Evolutionary conservation across 129 eudicot genomes (phyloP).

Genomic region (Pseudognaphalium luteoalbum): DNA sequence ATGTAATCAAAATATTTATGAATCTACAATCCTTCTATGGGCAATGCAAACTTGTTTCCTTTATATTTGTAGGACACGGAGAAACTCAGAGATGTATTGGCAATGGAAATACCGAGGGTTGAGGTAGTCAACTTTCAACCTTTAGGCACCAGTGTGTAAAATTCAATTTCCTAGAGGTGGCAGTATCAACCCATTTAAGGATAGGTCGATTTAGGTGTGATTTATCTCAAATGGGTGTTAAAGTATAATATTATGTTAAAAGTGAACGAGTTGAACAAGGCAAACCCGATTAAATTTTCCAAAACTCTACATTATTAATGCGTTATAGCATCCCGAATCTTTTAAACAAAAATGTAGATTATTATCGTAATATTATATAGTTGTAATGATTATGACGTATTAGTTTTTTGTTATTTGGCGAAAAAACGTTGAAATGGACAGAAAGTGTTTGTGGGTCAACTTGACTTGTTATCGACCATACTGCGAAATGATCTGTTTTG

Average conservation of each 20-base stretch:
- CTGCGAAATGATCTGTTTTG: background rate
- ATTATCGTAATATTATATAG: background rate
- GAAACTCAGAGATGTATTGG: slow-evolving; percentile 60
- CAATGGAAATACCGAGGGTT: slow-evolving; percentile 63
- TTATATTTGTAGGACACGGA: slow-evolving; percentile 56
- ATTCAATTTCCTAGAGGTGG: background rate
- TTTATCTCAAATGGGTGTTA: slow-evolving; percentile 4
- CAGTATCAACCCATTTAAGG: background rate
- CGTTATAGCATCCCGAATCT: background rate
- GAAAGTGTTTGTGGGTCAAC: background rate
- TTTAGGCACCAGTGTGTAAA: background rate
- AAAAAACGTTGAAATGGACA: slow-evolving; percentile 5
- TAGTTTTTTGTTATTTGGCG: background rate
- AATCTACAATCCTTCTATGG: background rate
- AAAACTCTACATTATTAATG: background rate
- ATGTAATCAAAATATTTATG: background rate
- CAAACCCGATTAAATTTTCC: background rate
- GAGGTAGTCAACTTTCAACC: slow-evolving; percentile 52
- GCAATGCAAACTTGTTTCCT: slow-evolving; percentile 5
- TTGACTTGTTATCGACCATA: background rate
- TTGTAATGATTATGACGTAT: background rate
- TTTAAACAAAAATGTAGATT: background rate
- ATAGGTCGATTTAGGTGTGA: background rate
- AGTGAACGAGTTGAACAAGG: background rate
- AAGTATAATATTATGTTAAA: background rate